Evolutionary conservation across 345 rosid genomes (phyloP).

Genomic region (Sonneratia caseolaris): DNA sequence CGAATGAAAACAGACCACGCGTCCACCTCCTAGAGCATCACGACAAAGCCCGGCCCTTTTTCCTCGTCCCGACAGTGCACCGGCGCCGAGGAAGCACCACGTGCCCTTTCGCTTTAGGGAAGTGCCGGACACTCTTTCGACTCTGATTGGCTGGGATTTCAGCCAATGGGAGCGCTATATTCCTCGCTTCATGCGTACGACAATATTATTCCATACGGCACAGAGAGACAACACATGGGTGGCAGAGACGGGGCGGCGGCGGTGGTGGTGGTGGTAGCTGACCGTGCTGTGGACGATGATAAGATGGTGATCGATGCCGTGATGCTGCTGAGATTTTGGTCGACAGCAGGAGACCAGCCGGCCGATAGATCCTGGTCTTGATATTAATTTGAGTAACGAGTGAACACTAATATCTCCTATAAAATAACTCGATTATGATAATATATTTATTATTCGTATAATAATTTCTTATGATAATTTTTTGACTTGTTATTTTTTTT

Average conservation of each 20-base stretch:
- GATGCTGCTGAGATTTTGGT: constrained; percentile 14
- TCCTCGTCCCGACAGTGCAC: background rate
- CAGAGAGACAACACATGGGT: background rate
- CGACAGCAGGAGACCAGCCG: constrained; percentile 17
- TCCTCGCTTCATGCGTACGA: background rate
- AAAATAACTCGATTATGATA: no score
- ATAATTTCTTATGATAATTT: no score
- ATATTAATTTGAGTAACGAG: no score
- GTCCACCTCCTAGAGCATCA: constrained; percentile 7
- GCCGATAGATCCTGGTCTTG: background rate
- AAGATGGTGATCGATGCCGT: background rate
- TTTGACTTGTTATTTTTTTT: no score
- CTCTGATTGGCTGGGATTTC: constrained; percentile 7
- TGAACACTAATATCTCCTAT: no score
- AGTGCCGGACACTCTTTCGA: constrained; percentile 10
- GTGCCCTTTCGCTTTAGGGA: constrained; percentile 5
- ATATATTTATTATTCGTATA: no score
- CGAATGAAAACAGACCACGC: constrained; percentile 10
- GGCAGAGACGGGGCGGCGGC: background rate
- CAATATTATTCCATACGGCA: no score
- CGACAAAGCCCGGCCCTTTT: background rate
- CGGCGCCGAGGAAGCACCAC: constrained; percentile 7
- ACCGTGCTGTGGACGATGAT: background rate
- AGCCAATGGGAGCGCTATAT: constrained; percentile 5
- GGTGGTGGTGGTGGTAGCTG: background rate